Evolutionary conservation across 768 basidiomycete species (phyloP).

Genomic region (Kwoniella dendrophila): DNA sequence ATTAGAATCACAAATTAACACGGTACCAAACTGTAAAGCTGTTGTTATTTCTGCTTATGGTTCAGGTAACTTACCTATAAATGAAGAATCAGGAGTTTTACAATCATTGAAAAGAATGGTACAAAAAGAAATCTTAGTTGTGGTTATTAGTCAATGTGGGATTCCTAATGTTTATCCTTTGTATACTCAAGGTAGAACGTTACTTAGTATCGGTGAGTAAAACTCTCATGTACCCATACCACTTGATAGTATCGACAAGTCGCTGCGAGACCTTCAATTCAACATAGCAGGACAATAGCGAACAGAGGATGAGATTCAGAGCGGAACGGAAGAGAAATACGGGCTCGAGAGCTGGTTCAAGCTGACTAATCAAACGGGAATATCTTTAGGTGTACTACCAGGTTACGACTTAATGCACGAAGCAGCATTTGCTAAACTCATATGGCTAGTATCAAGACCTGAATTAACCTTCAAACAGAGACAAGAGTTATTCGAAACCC

Average conservation of each 20-base stretch:
- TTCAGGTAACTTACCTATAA: slow-evolving; percentile 45
- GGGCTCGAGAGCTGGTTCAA: no score
- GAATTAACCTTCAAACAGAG: slow-evolving; percentile 44
- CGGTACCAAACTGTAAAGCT: slow-evolving; percentile 43
- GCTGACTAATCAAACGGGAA: no score
- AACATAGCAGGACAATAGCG: no score
- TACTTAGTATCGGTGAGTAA: slow-evolving; percentile 40
- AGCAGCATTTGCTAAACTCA: slow-evolving; percentile 49
- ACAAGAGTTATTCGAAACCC: slow-evolving; percentile 42
- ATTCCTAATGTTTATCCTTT: slow-evolving; percentile 49
- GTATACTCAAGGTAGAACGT: slow-evolving; percentile 46
- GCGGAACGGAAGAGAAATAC: no score
- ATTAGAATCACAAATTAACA: slow-evolving; percentile 42
- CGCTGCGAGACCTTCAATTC: no score
- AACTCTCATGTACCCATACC: no score
- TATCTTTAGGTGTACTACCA: slow-evolving; percentile 43
- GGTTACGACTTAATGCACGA: slow-evolving; percentile 52
- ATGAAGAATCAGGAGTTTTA: slow-evolving; percentile 33
- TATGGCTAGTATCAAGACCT: slow-evolving; percentile 46
- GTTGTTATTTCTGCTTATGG: slow-evolving; percentile 48
- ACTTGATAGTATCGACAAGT: no score
- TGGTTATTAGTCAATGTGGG: slow-evolving; percentile 49
- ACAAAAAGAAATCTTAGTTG: slow-evolving; percentile 45
- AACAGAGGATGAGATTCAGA: no score
- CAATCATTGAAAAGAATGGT: slow-evolving; percentile 36